Evolutionary conservation across 2,329 filamentous ascomycete species (phyloP), one percentile per base, ranked within the genome.

Genomic region (Penicillium italicum): DNA sequence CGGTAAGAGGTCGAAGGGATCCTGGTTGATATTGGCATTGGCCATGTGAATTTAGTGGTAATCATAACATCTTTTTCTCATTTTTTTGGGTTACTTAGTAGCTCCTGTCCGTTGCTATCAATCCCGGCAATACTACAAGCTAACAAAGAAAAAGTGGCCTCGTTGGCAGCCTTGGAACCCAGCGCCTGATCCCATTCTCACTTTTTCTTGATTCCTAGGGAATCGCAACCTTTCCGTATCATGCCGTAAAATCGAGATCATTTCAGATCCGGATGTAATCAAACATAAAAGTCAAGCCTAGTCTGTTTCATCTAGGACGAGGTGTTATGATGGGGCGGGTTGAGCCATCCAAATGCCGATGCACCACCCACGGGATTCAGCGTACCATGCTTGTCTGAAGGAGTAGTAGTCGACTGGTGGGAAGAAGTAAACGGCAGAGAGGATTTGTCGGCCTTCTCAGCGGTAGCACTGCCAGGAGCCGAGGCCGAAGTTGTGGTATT

Each of bases 281-380:
- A 45, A 49, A 54, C 48, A 36, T 44, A 45, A 46, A 49, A 40
- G 9, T 38, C 53, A 47, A n/a, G 31, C 48, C 60, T 68, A 62
- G 63, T 62, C 1, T 65, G 36, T 66, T 65, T 62, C 63, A 68
- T 57, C 63, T 64, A 62, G 59, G 53, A 41, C 55, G 61, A 53
- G 54, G 58, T 24, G 50, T 48, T 33, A 54, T 42, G 66, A 63
- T 47, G 71, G 12, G 65, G 63, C 20, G 72, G 63, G 60, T 89
- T 93, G 79, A 97, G 87, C 92, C 92, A 97, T 12, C 89, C 87
- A 76, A 97, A 97, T 3, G 93, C 93, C 56, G 90, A 94, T 14
- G 89, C 93, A n/a, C 90, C 90, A 9, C 93, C 93, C 18, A 96
- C 84, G 0, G 94, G 93, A 68, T 97, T 97, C 31, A 85, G 80